Base-by-base conservation (phyloP, 345 rosid genomes). In the Lagerstroemia speciosa region DNA sequence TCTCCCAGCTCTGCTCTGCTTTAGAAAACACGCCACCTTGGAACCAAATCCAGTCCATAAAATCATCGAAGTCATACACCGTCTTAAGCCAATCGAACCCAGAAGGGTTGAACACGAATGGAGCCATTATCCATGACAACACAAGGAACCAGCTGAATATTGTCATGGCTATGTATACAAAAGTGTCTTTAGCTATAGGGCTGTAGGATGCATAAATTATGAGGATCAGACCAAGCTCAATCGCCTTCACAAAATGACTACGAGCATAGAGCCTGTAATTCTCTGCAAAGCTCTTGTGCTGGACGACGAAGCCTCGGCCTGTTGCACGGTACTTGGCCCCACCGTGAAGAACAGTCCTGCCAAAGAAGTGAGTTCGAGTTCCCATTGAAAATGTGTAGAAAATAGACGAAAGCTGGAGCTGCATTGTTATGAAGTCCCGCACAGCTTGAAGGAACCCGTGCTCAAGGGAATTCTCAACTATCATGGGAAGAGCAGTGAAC, bases 341-440 rank as follows among this genome's bases (percentile, higher is more conserved):
- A 72, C 98, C 98, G 72, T 93, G 98, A 72, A 93, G 94, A 70
- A 91, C 76, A 30, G 98, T 93, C 74, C 98, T 84, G 62, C 98
- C 98, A 82, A 93, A 91, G 83, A 81, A 93, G 82, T 93, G 98
- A 20, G 89, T 85, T 69, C 96, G 90, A 52, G 98, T 93, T 78
- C 98, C 98, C 97, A 93, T 81, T 64, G 98, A 91, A 72, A 93
- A 93, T 40, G 98, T 86, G 79, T 93, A 93, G 84, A 93, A 93
- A 62, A 93, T 79, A 20, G 97, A 93, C 71, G 98, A 90, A 58
- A 93, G 96, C 81, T 93, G 96, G 62, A 93, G 89, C 85, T 87
- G 86, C 97, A 93, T 93, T 10, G 92, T 93, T 68, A 93, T 75
- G 87, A 93, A 93, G 79, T 89, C 98, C 97, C 98, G 91, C 58